Percentiles rank a stretch among this genome's conserved stretches.
Conservation (phyloP, 2,329 filamentous ascomycete species). For the Elsinoe arachidis region DNA sequence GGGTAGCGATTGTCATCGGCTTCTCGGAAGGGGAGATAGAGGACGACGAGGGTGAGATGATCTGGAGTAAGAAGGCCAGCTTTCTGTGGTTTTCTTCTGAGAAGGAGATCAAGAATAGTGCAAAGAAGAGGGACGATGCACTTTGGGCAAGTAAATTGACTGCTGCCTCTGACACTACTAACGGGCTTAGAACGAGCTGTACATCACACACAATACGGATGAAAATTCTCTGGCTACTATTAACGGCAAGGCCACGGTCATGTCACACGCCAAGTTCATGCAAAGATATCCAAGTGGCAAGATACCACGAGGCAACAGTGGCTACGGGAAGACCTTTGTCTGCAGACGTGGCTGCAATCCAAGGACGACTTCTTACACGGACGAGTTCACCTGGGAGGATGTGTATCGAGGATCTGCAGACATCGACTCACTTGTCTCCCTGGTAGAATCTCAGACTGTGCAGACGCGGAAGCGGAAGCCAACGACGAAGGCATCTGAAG, state of each 20-base stretch:
- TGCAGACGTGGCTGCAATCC: conserved; percentile 86
- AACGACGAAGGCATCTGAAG: conserved; percentile 20
- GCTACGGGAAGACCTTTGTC: conserved; percentile 78
- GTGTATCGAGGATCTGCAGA: conserved; percentile 62
- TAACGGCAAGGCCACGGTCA: conserved; percentile 75
- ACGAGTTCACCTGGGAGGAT: conserved; percentile 88
- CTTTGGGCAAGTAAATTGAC: conserved; percentile 37
- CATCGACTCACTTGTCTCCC: conserved; percentile 55
- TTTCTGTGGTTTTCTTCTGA: conserved; percentile 97
- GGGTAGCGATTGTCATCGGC: conserved; percentile 81
- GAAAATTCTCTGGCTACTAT: conserved; percentile 80
- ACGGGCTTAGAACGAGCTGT: conserved; percentile 68
- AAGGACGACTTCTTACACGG: conserved; percentile 79
- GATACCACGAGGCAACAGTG: conserved; percentile 61
- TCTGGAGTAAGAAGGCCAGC: conserved; percentile 60
- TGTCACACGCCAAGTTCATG: conserved; percentile 63
- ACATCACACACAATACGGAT: conserved; percentile 81
- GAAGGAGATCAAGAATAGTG: conserved; percentile 75
- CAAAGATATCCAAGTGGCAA: conserved; percentile 64
- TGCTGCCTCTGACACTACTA: conserved; percentile 33
- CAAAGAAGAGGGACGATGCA: conserved; percentile 73
- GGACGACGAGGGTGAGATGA: conserved; percentile 47
- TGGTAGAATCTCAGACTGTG: conserved; percentile 65
- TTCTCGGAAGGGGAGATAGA: conserved; percentile 63
- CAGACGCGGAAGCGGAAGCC: conserved; percentile 50